Base-by-base conservation (phyloP, 164 flowering plant genomes). In the Nymphaea thermarum region DNA sequence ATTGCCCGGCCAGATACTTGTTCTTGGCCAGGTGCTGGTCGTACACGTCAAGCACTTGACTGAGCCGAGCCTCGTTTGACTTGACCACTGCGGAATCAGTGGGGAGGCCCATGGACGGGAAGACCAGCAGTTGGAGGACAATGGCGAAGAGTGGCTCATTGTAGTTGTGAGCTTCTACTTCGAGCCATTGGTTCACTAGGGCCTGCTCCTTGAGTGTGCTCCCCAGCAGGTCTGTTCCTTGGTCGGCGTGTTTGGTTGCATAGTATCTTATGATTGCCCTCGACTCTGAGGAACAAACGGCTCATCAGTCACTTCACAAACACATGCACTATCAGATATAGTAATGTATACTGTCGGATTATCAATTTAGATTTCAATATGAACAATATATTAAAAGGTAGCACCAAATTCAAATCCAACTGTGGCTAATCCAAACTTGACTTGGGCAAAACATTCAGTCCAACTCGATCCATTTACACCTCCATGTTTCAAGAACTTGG, bases 111-210 rank as follows among this genome's bases (percentile, higher is more conserved):
- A 81, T 75, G 15, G 71, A 65, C 0, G 94, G 92, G n/a, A 83
- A 72, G 62, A 88, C 65, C 12, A 83, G 63, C 1, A 81, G 72
- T 36, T 90, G 85, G 44, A 85, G 68, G 1, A 83, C 82, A 1
- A 87, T n/a, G 42, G 61, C 74, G 80, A 61, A 79, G 2, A 84
- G 79, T 42, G 81, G 42, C 42, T 82, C 84, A 65, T 85, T 84
- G 68, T 78, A 86, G 73, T 85, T 87, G 78, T 91, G 86, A 2
- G 87, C 81, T 72, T 91, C 97, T 18, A 88, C 88, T 71, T 88
- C 97, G 0, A 88, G 78, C 94, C 97, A 91, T 70, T 91, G 95
- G 42, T 91, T 89, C 41, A 87, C 85, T 60, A 85, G 8, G 6
- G 93, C 97, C 69, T 64, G 70, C 72, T 91, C 88, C 70, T 89